phyloP scores from a whole-genome alignment of 129 eudicot genomes.

The Rutidosis leptorrhynchoides region DNA sequence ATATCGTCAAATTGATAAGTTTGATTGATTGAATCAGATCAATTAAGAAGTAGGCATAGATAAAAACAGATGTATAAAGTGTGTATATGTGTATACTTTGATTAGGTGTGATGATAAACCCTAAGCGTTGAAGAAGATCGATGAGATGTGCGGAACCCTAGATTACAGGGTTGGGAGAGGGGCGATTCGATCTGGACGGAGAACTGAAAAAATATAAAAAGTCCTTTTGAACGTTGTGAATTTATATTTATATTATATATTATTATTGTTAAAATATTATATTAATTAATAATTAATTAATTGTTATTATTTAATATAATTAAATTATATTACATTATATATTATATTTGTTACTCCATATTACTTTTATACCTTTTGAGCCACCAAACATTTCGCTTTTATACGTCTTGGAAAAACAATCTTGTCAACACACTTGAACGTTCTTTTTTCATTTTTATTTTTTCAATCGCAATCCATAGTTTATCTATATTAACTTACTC shows the following conservation, averaged over 20 bases:
- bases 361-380: conserved; percentile 24
- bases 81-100: background rate
- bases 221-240: conserved; percentile 16
- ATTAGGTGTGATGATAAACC: conserved; percentile 16
- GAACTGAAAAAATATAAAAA: background rate
- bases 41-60: background rate
- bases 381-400: conserved; percentile 35
- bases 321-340: too few relatives aligned
- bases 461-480: too few relatives aligned
- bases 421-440: background rate
- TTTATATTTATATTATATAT: background rate
- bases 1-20: background rate
- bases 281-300: too few relatives aligned
- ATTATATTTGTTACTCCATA: too few relatives aligned
- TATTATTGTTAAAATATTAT: too few relatives aligned
- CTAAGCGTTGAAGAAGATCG: conserved; percentile 9
- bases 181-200: conserved; percentile 36
- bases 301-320: too few relatives aligned
- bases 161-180: conserved; percentile 37
- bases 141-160: conserved; percentile 44
- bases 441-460: too few relatives aligned
- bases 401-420: conserved; percentile 12
- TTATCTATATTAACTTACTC: too few relatives aligned
- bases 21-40: conserved; percentile 6
- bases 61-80: too few relatives aligned